Percentiles rank a stretch among this genome's conserved stretches.
Conservation (phyloP, 2,329 filamentous ascomycete genomes). For the Claviceps paspali region DNA sequence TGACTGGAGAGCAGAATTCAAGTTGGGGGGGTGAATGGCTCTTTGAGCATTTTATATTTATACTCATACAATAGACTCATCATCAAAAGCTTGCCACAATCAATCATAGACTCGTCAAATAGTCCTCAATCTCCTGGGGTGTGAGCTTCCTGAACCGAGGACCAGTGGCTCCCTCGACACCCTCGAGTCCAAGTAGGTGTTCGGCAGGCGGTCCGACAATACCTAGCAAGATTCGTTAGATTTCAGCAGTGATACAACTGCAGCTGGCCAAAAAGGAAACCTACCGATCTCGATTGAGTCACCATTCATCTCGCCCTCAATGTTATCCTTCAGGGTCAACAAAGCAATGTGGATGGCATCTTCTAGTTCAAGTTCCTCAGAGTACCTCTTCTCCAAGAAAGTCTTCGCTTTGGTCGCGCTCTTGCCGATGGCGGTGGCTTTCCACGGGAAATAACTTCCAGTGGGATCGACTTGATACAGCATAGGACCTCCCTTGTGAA, state of each 20-base stretch:
- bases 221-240: conserved; percentile 34
- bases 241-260: not conserved
- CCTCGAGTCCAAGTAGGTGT: conserved; percentile 81
- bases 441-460: conserved; percentile 98
- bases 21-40: conserved; percentile 6
- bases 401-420: conserved; percentile 97
- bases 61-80: conserved; percentile 29
- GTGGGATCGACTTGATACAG: conserved; percentile 99
- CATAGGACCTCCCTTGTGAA: conserved; percentile 90
- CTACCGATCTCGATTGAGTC: conserved; percentile 95
- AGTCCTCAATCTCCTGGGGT: conserved; percentile 98
- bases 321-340: conserved; percentile 95
- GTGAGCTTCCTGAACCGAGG: conserved; percentile 88
- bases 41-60: conserved; percentile 24
- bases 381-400: conserved; percentile 98
- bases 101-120: conserved; percentile 86
- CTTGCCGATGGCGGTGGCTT: conserved; percentile 97
- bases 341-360: conserved; percentile 97
- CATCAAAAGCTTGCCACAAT: conserved; percentile 11
- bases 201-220: conserved; percentile 92
- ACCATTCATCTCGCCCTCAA: conserved; percentile 98
- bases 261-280: conserved; percentile 13
- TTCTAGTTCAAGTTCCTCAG: conserved; percentile 89
- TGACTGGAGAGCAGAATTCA: no score
- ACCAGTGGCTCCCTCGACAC: conserved; percentile 69